Base-by-base conservation (phyloP, 2,329 filamentous ascomycete genomes). In the Alternaria angustiovoidea region DNA sequence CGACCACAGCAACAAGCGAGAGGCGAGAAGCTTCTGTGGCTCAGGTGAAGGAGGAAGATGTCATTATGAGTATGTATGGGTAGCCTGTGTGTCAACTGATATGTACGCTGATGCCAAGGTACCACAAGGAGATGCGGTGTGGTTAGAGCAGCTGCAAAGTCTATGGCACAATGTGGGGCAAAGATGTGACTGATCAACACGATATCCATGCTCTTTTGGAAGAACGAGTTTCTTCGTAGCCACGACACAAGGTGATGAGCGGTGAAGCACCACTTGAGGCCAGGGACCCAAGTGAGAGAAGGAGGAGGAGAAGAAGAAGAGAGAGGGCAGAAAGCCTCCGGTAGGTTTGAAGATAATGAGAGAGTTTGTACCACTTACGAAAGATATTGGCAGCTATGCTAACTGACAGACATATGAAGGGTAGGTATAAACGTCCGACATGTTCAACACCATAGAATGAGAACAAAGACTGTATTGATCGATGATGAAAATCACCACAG, bases 21-120 rank as follows among this genome's bases (percentile, higher is more conserved):
- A 16, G 20, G 12, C 49, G 11, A 51, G 52, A 61, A 57, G 55
- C 22, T 59, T 59, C 52, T 32, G 20, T 16, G 20, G 32, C 11
- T 41, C 5, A 41, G 43, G 51, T 59, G 34, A 57, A 14, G 24
- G 36, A 53, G 53, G 24, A 32, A 48, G 12, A 56, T n/a, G 48
- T 57, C 54, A 64, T 54, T 34, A 49, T 11, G 59, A 44, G 48
- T 32, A 2, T 28, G 14, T 34, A 20, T 30, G 22, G 11, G 9
- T 18, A 24, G 22, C 38, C 39, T 1, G 2, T 41, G 16, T 32
- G n/a, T n/a, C 18, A 41, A 32, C 30, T 26, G 51, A 48, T 39
- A 28, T 28, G 39, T 20, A 18, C 14, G 22, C 30, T 43, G 38
- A 38, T 28, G 28, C 26, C 30, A 36, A 28, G 16, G 18, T 11